Base-by-base conservation (phyloP, 2,329 filamentous ascomycete species). In the Arthrocladium fulminans region DNA sequence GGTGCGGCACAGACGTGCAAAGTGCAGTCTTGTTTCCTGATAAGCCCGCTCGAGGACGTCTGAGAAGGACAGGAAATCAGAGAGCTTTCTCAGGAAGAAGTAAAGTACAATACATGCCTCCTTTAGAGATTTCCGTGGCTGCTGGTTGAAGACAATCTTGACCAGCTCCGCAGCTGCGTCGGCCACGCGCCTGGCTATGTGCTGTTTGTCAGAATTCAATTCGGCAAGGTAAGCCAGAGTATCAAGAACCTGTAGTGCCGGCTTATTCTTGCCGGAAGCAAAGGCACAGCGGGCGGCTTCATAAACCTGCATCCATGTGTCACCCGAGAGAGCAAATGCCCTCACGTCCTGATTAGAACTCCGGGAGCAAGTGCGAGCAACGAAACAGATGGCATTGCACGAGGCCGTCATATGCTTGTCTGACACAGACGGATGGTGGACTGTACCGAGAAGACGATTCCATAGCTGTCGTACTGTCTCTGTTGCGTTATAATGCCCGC, bases 341-440 rank as follows among this genome's bases (percentile, higher is more conserved):
- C 58, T 61, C 2, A 70, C 62, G 6, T 54, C 50, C 10, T 60
- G 50, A 48, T 59, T 56, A 24, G 58, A 45, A 10, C 70, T 67
- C 10, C 56, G 53, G 13, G 57, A 49, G 8, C 65, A 63, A 10
- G 64, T 61, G 52, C 70, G 64, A 19, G 73, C 54, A 45, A 70
- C 72, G 17, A 65, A 65, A 48, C 67, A 67, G 23, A 71, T 46
- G 5, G 69, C 65, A 62, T 72, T 73, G 52, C 67, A 70, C 30
- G 65, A 64, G 5, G 66, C 63, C 20, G 65, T 62, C 13, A 64
- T 65, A 59, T 74, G 71, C 32, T 56, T 56, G 51, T 60, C 60
- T 15, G 67, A 61, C 38, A 70, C 60, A 32, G 62, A 63, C 15
- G 64, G 60, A 22, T 59, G 63, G 22, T 62, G 63, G 52, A 69